Evolutionary conservation across 176 grass and related monocot species (phyloP).

Genomic region (Musa troglodytarum): DNA sequence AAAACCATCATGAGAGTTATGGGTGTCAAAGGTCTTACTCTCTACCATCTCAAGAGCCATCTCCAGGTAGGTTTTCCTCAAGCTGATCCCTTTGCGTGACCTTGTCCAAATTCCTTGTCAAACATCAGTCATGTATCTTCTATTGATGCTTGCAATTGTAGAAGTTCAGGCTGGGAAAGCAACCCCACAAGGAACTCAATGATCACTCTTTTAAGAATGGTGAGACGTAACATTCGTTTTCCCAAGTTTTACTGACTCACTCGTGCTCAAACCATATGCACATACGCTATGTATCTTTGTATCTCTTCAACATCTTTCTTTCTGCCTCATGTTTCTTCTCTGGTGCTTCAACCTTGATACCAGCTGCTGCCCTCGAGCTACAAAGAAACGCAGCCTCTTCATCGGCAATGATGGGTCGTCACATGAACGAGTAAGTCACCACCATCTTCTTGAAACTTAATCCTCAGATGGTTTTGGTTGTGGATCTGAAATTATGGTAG

Average conservation of each 20-base stretch:
- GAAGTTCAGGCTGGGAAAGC: constrained; percentile 28
- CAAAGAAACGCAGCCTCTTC: constrained; percentile 25
- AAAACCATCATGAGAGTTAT: constrained; percentile 99
- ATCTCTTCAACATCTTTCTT: no score
- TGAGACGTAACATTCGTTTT: neutral
- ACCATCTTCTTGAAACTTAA: no score
- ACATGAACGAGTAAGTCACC: constrained; percentile 22
- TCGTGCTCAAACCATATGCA: neutral
- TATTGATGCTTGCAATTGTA: neutral
- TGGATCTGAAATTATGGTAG: constrained; percentile 23
- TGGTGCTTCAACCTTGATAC: no score
- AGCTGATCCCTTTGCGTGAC: no score
- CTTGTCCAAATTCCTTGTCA: no score
- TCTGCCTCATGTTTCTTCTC: no score
- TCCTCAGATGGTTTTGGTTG: no score
- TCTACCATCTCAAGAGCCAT: constrained; percentile 99
- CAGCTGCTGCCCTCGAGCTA: constrained; percentile 6
- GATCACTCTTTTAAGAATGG: constrained; percentile 22
- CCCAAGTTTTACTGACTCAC: neutral
- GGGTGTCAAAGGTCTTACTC: constrained; percentile 94
- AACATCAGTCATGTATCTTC: no score
- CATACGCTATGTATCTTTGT: no score
- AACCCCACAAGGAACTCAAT: constrained; percentile 27
- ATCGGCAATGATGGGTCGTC: constrained; percentile 15
- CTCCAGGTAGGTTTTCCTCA: constrained; percentile 53